Evolutionary conservation across 129 eudicot species (phyloP).

Genomic region (Helianthus tuberosus): DNA sequence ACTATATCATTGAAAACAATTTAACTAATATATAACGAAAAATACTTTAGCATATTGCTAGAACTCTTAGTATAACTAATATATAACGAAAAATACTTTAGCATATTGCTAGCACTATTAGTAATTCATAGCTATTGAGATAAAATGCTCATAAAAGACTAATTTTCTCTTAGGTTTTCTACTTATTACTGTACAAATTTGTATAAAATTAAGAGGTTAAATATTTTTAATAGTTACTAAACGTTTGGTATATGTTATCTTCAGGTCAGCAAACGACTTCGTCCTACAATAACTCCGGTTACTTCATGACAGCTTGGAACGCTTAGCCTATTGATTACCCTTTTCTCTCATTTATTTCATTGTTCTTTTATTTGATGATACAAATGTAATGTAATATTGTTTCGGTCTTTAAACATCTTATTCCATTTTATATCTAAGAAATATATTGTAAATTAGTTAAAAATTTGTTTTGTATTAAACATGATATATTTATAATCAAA

Average conservation of each 20-base stretch:
- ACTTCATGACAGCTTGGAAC: conserved; percentile 12
- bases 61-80: too few species aligned
- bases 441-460: conserved; percentile 12
- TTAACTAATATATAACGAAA: too few species aligned
- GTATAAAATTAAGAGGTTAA: neutral
- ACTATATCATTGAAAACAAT: too few species aligned
- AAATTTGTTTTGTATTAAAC: neutral
- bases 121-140: neutral
- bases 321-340: conserved; percentile 10
- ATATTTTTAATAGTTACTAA: neutral
- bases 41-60: too few species aligned
- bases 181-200: neutral
- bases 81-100: too few species aligned
- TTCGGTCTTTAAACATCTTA: neutral
- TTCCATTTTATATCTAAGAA: neutral
- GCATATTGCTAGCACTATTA: too few species aligned
- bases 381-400: conserved; percentile 35
- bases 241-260: neutral
- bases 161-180: too few species aligned
- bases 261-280: conserved; percentile 5
- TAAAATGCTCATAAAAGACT: neutral
- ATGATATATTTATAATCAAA: neutral
- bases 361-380: conserved; percentile 12
- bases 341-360: conserved; percentile 6
- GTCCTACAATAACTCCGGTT: conserved; percentile 11